phyloP scores from a whole-genome alignment of 129 eudicot species.

The Lactuca sativa region DNA sequence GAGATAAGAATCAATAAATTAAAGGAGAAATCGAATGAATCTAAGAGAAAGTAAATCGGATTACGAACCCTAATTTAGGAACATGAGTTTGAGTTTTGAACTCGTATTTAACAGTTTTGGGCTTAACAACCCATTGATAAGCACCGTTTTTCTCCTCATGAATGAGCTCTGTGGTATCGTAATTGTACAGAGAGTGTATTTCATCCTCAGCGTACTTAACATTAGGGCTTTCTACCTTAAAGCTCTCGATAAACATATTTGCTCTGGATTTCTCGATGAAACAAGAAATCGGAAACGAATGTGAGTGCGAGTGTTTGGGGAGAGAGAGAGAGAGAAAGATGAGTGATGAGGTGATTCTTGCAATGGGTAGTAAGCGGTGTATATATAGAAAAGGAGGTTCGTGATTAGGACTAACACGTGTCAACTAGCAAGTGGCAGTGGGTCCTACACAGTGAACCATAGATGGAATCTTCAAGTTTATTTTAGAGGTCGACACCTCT shows the following conservation, averaged over 20 bases:
- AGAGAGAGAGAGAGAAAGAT: slow-evolving; percentile 14
- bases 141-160: slow-evolving; percentile 79
- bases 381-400: slow-evolving; percentile 21
- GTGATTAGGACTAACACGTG: slow-evolving; percentile 30
- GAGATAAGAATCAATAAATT: slow-evolving; percentile 6
- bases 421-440: slow-evolving; percentile 17
- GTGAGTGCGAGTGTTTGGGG: slow-evolving; percentile 2
- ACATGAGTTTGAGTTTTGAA: slow-evolving; percentile 80
- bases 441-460: slow-evolving; percentile 28
- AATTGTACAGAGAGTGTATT: slow-evolving; percentile 75
- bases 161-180: slow-evolving; percentile 91
- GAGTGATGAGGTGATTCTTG: slow-evolving; percentile 23
- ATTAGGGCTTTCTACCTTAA: slow-evolving; percentile 94
- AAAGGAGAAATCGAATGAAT: neutral
- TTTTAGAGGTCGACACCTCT: neutral
- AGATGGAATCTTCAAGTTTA: slow-evolving; percentile 21
- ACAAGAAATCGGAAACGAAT: slow-evolving; percentile 14
- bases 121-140: slow-evolving; percentile 94
- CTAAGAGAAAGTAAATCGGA: neutral
- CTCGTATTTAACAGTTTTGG: slow-evolving; percentile 88
- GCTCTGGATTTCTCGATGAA: neutral
- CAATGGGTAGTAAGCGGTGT: slow-evolving; percentile 15
- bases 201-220: slow-evolving; percentile 79
- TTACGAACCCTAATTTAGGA: slow-evolving; percentile 81
- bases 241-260: slow-evolving; percentile 87